Base-by-base conservation (phyloP, 1,139 yeast species). In the Lodderomyces orthopsilosis region DNA sequence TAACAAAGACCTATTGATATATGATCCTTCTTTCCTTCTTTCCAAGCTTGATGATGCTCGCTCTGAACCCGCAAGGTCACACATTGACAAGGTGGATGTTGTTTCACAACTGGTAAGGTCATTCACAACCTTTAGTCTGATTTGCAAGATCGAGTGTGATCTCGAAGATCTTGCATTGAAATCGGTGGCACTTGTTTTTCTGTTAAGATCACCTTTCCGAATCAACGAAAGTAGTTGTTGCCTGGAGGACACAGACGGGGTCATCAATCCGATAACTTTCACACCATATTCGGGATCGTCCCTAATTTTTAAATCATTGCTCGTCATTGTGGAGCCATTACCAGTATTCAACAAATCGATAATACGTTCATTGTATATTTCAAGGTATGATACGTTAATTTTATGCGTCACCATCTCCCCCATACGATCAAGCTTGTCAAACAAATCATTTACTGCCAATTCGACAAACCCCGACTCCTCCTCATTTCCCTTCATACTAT, bases 11-110 rank as follows among this genome's bases (percentile, higher is more conserved):
- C 89, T 88, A 66, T 93, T 93, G 58, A 93, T 93, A 58, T 76
- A 91, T 0, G 96, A 79, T 17, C 98, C 98, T 66, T 93, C 98
- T 61, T 89, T 87, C 46, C 97, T 71, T 54, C 98, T 75, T 55
- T 84, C 96, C 0, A 74, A 65, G 56, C 90, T 89, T 1, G 85
- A 75, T 0, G 95, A 84, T 0, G 96, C 98, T 45, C 88, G 75
- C 63, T 93, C 98, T 14, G 96, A 86, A 18, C 98, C 98, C 0
- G 98, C 98, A 56, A 93, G 74, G 65, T 93, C 98, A 70, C 98
- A 93, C 45, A 93, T 71, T 21, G 94, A 87, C 33, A 93, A 75
- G 0, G 93, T 83, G 28, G 93, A 77, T 41, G 73, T 64, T 14
- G 70, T 69, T 45, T 75, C 79, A 1, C 65, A 60, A 8, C 74